Base-by-base conservation (phyloP, 2,329 filamentous ascomycete species). In the Tolypocladium ophioglossoides region DNA sequence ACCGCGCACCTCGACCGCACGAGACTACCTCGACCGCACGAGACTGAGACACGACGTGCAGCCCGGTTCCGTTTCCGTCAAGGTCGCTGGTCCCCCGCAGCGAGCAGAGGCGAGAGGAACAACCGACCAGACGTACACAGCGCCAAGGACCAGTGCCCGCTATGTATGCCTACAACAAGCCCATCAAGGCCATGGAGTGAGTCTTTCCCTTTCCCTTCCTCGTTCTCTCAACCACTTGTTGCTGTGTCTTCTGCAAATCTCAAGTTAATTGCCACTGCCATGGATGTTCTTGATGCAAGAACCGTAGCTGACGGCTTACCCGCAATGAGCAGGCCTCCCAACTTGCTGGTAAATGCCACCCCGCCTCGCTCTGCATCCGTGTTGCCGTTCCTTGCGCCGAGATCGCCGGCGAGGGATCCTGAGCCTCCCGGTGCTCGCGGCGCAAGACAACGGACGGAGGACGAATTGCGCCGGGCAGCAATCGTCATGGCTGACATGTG, bases 141-240 rank as follows among this genome's bases (percentile, higher is more conserved):
- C 40, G 32, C 41, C 51, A 34, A 37, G 35, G 48, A 40, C 52
- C 54, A 55, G 54, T 51, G 30, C 44, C 39, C 60, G 58, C 54
- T 59, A 69, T 69, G 66, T 70, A 68, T 58, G 64, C 63, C 41
- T 69, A 68, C 61, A 67, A 70, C 53, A 70, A 71, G 55, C 65
- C 67, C 59, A 69, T 72, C 56, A 66, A 62, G 63, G 62, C 64
- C 60, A 66, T 72, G 67, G 67, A 71, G 70, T 72, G 61, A 66
- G 70, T 64, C 32, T 53, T 52, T 35, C 53, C 51, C 34, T 27
- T 30, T 14, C 54, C 48, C 41, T 46, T 34, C 37, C 48, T 54
- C 32, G 48, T 18, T 50, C 40, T 16, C 50, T 40, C 22, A 18
- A 50, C 53, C 37, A 53, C 49, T 14, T 46, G 51, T 32, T 39